Evolutionary conservation across 2,329 filamentous ascomycete species (phyloP), one percentile per base, ranked within the genome.

Genomic region (Diaporthe ampelina): DNA sequence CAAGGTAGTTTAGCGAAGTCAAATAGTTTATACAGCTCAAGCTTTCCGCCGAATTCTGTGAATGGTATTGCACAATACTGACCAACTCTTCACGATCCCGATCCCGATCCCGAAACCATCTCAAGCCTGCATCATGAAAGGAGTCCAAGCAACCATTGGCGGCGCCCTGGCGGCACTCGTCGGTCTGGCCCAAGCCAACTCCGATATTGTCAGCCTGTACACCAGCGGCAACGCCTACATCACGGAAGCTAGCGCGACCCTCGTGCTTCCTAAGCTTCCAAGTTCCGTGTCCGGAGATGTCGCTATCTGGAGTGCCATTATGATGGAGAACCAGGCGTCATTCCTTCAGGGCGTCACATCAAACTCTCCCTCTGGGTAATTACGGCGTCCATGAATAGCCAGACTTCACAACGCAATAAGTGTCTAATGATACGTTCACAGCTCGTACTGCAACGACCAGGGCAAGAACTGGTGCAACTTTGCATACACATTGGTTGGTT

Each of bases 231-330:
- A 19, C 59, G 43, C 59, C 10, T 65, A 65, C 43, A 65, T 65
- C 59, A 29, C 26, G 17, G 59, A 65, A n/a, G 59, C 59, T 3
- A 65, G 59, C 29, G 59, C 59, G 4, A 65, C 59, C 0, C 59
- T 65, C 6, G 59, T 50, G 24, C 59, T 65, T 0, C 59, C 59
- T 5, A 50, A 45, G 11, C 26, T 65, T 3, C 59, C 59, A 0
- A 45, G 59, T 29, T n/a, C 59, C n/a, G 59, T 65, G 19, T 65
- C 59, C 21, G 59, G 59, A 5, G 59, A 65, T 65, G 59, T 65
- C 6, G 59, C 59, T 19, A 65, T 65, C 6, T 65, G 59, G 59
- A 65, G 59, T 17, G 59, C 59, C 2, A 65, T 65, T 4, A 48
- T 48, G 40, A 65, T 65, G 59, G 40, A 65, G 26, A 65, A 65